Evolutionary conservation across 805 yeast genomes (phyloP).

Genomic region (Yamadazyma scolyti): DNA sequence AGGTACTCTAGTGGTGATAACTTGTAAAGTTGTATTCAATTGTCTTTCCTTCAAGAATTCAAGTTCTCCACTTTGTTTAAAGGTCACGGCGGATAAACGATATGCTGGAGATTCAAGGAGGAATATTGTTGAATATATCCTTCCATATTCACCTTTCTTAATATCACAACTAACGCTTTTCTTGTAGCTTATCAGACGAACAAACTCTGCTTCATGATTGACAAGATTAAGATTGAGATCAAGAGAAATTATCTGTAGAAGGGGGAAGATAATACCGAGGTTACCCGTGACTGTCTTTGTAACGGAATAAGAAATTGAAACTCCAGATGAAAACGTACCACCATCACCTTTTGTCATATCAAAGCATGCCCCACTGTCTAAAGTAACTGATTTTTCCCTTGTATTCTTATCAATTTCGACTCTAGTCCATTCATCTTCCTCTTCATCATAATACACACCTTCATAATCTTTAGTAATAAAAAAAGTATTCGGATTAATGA

Average conservation of each 20-base stretch:
- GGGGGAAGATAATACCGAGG: no score
- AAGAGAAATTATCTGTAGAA: no score
- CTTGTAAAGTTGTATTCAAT: not conserved
- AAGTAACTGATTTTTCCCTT: not conserved
- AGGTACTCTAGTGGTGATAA: slow-evolving; percentile 5
- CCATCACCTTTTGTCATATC: slow-evolving; percentile 6
- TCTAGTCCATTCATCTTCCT: slow-evolving; percentile 3
- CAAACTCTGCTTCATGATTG: slow-evolving; percentile 1
- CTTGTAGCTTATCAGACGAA: not conserved
- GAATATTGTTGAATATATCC: slow-evolving; percentile 13
- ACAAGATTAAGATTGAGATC: slow-evolving; percentile 5
- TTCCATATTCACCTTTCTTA: slow-evolving; percentile 14
- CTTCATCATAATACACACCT: slow-evolving; percentile 5
- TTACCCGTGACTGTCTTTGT: no score
- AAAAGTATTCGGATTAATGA: no score
- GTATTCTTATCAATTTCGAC: slow-evolving; percentile 1
- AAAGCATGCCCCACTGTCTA: slow-evolving; percentile 6
- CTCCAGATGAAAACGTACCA: slow-evolving; percentile 4
- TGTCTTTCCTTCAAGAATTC: not conserved
- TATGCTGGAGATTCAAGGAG: slow-evolving; percentile 13
- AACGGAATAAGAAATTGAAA: no score
- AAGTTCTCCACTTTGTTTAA: no score
- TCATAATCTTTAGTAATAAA: no score
- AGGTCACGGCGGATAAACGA: no score
- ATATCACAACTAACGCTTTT: slow-evolving; percentile 11